Percentiles rank a stretch among this genome's conserved stretches.
These are phyloP conservation scores for Trichosphaerium sp. DNA, from an alignment of 78 protist species.

Conservation along the genomic window DNA sequence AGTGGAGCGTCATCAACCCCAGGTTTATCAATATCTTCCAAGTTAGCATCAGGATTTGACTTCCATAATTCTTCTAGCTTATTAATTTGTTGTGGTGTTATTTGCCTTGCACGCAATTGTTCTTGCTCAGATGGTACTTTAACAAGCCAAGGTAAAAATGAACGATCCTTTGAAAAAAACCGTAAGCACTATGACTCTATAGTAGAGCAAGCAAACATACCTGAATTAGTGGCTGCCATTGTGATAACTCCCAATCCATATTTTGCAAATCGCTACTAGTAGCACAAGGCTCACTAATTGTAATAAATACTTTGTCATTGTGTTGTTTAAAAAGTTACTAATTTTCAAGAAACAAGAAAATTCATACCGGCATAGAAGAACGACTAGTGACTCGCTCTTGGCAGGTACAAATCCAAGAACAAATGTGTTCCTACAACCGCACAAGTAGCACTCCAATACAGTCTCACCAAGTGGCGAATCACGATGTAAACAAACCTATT, in stretches of 20 bases:
- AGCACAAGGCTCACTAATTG: slow-evolving; percentile 64
- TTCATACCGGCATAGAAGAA: slow-evolving; percentile 80
- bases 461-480: slow-evolving; percentile 70
- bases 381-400: slow-evolving; percentile 85
- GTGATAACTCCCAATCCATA: slow-evolving; percentile 77
- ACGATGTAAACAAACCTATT: slow-evolving; percentile 19
- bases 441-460: slow-evolving; percentile 92
- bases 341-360: not conserved
- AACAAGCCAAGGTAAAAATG: slow-evolving; percentile 84
- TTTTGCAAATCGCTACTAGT: slow-evolving; percentile 22
- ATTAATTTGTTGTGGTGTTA: slow-evolving; percentile 54
- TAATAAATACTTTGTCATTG: no score
- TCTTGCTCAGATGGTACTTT: slow-evolving; percentile 70
- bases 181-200: no score
- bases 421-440: slow-evolving; percentile 88
- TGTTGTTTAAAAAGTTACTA: no score
- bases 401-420: slow-evolving; percentile 93
- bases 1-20: slow-evolving; percentile 8
- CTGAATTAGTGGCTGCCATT: slow-evolving; percentile 91
- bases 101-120: slow-evolving; percentile 55
- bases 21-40: slow-evolving; percentile 47
- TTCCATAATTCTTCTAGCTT: slow-evolving; percentile 93
- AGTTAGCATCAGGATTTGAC: slow-evolving; percentile 33
- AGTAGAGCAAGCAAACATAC: no score
- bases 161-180: slow-evolving; percentile 26